A percentile compares a stretch with the other conserved stretches of the same genome.
Evolutionary conservation across 192 early-diverging fungal genomes (phyloP).

Genomic region (Backusella tarrabulga): DNA sequence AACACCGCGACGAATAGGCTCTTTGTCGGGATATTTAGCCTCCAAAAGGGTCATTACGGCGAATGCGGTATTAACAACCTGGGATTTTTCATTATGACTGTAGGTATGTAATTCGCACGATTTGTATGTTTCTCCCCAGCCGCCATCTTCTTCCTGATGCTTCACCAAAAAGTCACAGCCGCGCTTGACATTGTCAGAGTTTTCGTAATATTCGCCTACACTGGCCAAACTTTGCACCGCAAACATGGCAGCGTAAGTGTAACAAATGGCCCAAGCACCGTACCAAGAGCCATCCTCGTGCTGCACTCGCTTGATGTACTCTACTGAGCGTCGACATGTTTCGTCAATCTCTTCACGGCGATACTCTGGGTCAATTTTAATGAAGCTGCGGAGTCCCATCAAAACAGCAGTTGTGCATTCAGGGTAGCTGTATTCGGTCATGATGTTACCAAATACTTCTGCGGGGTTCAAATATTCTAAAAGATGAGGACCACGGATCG

Average conservation of each 20-base stretch:
- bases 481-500: slow-evolving; percentile 70
- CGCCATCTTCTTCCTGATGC: slow-evolving; percentile 89
- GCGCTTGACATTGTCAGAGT: slow-evolving; percentile 53
- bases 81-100: slow-evolving; percentile 65
- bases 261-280: slow-evolving; percentile 97
- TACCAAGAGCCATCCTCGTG: slow-evolving; percentile 87
- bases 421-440: slow-evolving; percentile 96
- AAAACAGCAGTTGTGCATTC: slow-evolving; percentile 96
- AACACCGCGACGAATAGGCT: slow-evolving; percentile 65
- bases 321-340: slow-evolving; percentile 51
- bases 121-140: slow-evolving; percentile 97
- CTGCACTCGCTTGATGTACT: slow-evolving; percentile 78
- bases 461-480: slow-evolving; percentile 93
- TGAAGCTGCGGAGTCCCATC: slow-evolving; percentile 79
- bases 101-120: slow-evolving; percentile 72
- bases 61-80: slow-evolving; percentile 93
- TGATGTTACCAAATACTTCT: slow-evolving; percentile 97
- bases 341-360: slow-evolving; percentile 74
- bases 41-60: slow-evolving; percentile 87
- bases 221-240: slow-evolving; percentile 80
- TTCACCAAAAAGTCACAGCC: slow-evolving; percentile 92
- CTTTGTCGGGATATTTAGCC: slow-evolving; percentile 78
- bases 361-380: slow-evolving; percentile 77
- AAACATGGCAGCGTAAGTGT: slow-evolving; percentile 96
- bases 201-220: slow-evolving; percentile 80